Evolutionary conservation across 2,329 filamentous ascomycete species (phyloP).

Genomic region (Seiridium cupressi): DNA sequence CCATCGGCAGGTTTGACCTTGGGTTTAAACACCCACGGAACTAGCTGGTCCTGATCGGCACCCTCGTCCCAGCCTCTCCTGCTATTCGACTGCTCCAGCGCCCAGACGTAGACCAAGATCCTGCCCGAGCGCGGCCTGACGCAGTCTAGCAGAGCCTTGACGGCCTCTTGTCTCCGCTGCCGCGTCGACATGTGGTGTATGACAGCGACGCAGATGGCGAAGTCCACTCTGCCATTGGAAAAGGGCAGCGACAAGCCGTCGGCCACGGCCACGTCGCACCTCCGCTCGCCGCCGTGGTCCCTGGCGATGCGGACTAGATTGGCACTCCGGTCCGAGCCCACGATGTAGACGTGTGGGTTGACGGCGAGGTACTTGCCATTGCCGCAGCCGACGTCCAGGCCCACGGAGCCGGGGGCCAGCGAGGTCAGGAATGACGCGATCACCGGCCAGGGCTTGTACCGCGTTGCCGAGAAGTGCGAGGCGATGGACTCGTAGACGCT

Average conservation of each 20-base stretch:
- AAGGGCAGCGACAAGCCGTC: conserved; percentile 85
- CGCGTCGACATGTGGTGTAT: conserved; percentile 88
- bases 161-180: conserved; percentile 68
- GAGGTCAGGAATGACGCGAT: conserved; percentile 74
- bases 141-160: conserved; percentile 68
- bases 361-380: conserved; percentile 94
- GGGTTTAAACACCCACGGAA: conserved; percentile 80
- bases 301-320: conserved; percentile 52
- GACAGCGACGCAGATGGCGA: conserved; percentile 91
- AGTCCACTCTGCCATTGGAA: conserved; percentile 61
- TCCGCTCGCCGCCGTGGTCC: conserved; percentile 28
- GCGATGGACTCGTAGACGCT: conserved; percentile 87
- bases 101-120: conserved; percentile 90
- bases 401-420: conserved; percentile 69
- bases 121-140: conserved; percentile 62
- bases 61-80: conserved; percentile 85
- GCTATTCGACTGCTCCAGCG: conserved; percentile 84
- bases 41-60: conserved; percentile 85
- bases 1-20: conserved; percentile 17
- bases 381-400: conserved; percentile 90
- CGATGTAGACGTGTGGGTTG: conserved; percentile 72
- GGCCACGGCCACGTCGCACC: conserved; percentile 71
- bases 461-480: conserved; percentile 77
- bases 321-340: conserved; percentile 80
- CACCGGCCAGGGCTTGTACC: conserved; percentile 87